These are phyloP conservation scores for Dendrobium chrysotoxum DNA, from an alignment of 106 monocot species.

Conservation along the genomic window DNA sequence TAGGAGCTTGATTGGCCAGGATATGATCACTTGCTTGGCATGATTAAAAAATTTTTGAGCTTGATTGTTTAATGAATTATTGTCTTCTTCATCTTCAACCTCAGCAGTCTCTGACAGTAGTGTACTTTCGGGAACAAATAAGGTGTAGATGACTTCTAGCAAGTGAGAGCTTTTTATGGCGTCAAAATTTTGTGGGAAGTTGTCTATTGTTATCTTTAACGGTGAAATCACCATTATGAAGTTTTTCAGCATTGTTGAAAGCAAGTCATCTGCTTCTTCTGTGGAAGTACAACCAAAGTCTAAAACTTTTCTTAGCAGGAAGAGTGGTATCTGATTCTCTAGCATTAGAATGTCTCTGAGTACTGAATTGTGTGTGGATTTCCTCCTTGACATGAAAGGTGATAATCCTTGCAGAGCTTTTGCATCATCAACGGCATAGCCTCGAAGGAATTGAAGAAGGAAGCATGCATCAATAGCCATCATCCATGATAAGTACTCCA, in stretches of 20 bases:
- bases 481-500: conserved; percentile 64
- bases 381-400: background rate
- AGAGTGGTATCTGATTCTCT: conserved; percentile 20
- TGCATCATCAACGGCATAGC: conserved; percentile 16
- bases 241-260: conserved; percentile 7
- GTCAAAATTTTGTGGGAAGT: background rate
- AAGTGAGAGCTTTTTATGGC: conserved; percentile 2
- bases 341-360: conserved; percentile 25
- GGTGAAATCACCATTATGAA: conserved; percentile 14
- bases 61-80: background rate
- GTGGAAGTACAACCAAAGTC: background rate
- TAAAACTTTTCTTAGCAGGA: conserved; percentile 9
- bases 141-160: conserved; percentile 12
- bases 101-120: background rate
- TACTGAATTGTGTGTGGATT: conserved; percentile 7
- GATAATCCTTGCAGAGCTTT: conserved; percentile 15
- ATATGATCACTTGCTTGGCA: background rate
- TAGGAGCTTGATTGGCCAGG: conserved; percentile 12
- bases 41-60: background rate
- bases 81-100: background rate
- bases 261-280: background rate
- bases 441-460: conserved; percentile 47
- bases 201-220: background rate
- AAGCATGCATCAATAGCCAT: conserved; percentile 73
- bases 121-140: background rate